Conservation (phyloP, 2,329 filamentous ascomycete genomes). For the Xylaria sp. region DNA sequence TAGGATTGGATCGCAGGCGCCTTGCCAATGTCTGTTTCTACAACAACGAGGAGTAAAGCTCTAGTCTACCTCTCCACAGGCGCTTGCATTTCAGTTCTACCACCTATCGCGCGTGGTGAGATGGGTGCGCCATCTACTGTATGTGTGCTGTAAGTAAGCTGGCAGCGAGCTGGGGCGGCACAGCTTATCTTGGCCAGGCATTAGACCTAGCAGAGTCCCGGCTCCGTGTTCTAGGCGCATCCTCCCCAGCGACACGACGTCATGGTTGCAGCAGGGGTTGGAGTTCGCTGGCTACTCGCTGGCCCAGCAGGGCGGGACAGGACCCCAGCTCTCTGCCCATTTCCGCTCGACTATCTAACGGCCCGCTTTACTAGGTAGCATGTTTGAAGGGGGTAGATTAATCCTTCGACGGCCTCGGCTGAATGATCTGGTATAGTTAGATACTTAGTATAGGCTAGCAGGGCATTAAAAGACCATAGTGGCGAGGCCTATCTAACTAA, state of each 20-base stretch:
- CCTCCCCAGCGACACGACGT: conserved; percentile 21
- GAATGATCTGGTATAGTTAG: too few relatives aligned
- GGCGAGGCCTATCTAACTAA: background rate
- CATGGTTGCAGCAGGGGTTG: conserved; percentile 1
- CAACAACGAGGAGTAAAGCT: too few relatives aligned
- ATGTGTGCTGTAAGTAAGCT: too few relatives aligned
- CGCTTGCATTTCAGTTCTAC: too few relatives aligned
- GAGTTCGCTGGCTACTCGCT: conserved; percentile 15
- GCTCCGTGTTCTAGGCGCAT: conserved; percentile 21
- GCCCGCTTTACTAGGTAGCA: conserved; percentile 26
- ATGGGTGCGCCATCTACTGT: too few relatives aligned
- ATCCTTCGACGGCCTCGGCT: background rate
- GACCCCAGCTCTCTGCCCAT: background rate
- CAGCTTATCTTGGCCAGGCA: too few relatives aligned
- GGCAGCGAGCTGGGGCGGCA: conserved; percentile 15
- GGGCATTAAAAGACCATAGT: too few relatives aligned
- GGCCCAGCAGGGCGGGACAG: conserved; percentile 14
- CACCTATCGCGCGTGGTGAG: too few relatives aligned
- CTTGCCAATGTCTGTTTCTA: too few relatives aligned
- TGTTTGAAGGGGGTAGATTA: conserved; percentile 28
- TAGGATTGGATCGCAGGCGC: too few relatives aligned
- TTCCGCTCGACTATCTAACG: background rate
- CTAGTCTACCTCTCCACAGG: too few relatives aligned
- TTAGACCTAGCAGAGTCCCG: conserved; percentile 26
- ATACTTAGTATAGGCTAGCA: too few relatives aligned